A percentile compares a stretch with the other conserved stretches of the same genome.
Evolutionary conservation across 202 grass and related monocot genomes (phyloP).

Genomic region (Bolboschoenoplectus hybrid): DNA sequence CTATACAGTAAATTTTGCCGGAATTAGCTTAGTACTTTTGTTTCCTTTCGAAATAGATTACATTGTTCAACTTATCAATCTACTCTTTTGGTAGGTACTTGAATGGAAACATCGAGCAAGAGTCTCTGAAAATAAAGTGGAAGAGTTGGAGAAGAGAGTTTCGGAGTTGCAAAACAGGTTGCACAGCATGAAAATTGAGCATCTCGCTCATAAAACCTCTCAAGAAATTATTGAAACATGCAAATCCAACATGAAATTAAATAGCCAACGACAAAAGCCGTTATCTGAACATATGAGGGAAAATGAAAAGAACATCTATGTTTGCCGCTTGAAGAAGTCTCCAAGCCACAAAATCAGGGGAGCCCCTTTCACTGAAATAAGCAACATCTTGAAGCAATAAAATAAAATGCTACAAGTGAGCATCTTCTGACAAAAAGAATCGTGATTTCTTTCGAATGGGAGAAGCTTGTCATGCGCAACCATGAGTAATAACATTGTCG

Average conservation of each 20-base stretch:
- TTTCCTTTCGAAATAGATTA: neutral
- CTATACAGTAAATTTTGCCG: neutral
- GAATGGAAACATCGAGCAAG: constrained; percentile 72
- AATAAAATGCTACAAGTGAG: neutral
- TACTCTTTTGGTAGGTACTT: constrained; percentile 50
- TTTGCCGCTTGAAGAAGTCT: constrained; percentile 66
- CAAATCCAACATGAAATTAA: constrained; percentile 47
- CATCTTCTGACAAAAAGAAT: neutral
- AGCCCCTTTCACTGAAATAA: constrained; percentile 66
- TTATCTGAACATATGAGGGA: constrained; percentile 40
- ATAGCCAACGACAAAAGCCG: constrained; percentile 38
- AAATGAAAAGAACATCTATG: constrained; percentile 74
- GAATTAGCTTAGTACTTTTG: neutral
- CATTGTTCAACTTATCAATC: neutral
- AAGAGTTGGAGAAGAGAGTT: constrained; percentile 57
- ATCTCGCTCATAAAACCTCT: constrained; percentile 44
- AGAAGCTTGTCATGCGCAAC: neutral
- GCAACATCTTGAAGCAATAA: constrained; percentile 47
- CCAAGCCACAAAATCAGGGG: constrained; percentile 50
- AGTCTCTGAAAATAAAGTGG: constrained; percentile 52
- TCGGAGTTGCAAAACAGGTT: constrained; percentile 71
- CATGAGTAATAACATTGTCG: neutral
- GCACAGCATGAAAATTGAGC: constrained; percentile 46
- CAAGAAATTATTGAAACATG: constrained; percentile 49
- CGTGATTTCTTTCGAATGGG: neutral